Conservation (phyloP, 225 moss, liverwort and hornwort species). For the Climacium dendroides region DNA sequence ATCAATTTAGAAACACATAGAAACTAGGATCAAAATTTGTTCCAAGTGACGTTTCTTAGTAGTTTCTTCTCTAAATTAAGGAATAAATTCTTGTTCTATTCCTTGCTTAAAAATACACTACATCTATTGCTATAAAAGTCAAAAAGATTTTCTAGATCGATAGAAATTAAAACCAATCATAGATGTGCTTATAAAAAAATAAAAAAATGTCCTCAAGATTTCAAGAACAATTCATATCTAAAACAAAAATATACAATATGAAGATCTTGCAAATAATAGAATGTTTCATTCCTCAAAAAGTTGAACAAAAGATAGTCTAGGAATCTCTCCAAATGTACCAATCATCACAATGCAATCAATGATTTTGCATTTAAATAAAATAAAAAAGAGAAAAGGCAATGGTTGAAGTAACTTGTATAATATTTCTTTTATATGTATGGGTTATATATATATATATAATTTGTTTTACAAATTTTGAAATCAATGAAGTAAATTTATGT, state of each 20-base stretch:
- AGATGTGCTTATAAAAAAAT: accelerated
- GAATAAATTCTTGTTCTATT: no score
- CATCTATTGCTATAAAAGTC: no score
- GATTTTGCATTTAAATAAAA: no score
- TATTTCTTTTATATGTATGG: background rate
- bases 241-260: background rate
- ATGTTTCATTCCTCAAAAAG: background rate
- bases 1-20: no score
- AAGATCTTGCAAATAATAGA: background rate
- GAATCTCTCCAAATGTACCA: background rate
- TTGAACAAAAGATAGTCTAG: no score
- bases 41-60: no score
- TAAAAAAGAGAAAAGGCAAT: accelerated
- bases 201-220: no score
- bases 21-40: no score
- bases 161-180: background rate
- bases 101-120: no score
- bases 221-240: background rate
- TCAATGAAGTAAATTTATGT: background rate
- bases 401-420: background rate
- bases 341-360: background rate
- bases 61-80: no score
- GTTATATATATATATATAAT: background rate
- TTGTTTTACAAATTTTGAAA: background rate
- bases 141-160: background rate